A percentile compares a stretch with the other conserved stretches of the same genome.
phyloP scores from a whole-genome alignment of 2,329 filamentous ascomycete genomes.

The Pyricularia pennisetigena region DNA sequence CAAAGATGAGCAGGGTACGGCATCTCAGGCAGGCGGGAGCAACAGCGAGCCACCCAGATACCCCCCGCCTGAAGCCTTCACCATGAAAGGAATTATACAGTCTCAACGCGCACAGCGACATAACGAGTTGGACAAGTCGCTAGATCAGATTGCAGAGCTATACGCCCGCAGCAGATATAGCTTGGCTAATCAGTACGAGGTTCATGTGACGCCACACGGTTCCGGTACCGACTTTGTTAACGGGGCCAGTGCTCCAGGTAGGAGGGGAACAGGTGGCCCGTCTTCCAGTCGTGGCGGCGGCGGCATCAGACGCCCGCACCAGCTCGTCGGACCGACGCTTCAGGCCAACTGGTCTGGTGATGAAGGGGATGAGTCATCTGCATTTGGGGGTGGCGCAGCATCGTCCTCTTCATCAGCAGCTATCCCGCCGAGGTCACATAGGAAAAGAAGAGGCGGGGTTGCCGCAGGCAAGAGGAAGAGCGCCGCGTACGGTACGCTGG shows the following conservation, averaged over 20 bases:
- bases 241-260: constrained; percentile 2
- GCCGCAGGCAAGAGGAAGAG: constrained; percentile 29
- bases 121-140: constrained; percentile 42
- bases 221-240: constrained; percentile 39
- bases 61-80: constrained; percentile 53
- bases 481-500: constrained; percentile 50
- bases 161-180: constrained; percentile 56
- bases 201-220: constrained; percentile 53
- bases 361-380: constrained; percentile 23
- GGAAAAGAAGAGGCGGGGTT: constrained; percentile 28
- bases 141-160: constrained; percentile 58
- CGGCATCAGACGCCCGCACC: constrained; percentile 11
- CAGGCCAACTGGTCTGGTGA: constrained; percentile 49
- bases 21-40: constrained; percentile 2
- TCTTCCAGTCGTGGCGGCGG: constrained; percentile 3
- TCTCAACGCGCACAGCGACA: constrained; percentile 20
- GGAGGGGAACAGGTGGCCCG: background rate
- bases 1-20: constrained; percentile 7
- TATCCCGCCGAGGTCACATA: constrained; percentile 17
- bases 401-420: background rate
- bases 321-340: constrained; percentile 39
- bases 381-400: constrained; percentile 9
- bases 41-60: constrained; percentile 28
- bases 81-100: constrained; percentile 54
- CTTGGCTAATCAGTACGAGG: constrained; percentile 57